Percentiles rank a stretch among this genome's conserved stretches.
phyloP scores from a whole-genome alignment of 306 rosid genomes.

The Fragaria nilgerrensis region DNA sequence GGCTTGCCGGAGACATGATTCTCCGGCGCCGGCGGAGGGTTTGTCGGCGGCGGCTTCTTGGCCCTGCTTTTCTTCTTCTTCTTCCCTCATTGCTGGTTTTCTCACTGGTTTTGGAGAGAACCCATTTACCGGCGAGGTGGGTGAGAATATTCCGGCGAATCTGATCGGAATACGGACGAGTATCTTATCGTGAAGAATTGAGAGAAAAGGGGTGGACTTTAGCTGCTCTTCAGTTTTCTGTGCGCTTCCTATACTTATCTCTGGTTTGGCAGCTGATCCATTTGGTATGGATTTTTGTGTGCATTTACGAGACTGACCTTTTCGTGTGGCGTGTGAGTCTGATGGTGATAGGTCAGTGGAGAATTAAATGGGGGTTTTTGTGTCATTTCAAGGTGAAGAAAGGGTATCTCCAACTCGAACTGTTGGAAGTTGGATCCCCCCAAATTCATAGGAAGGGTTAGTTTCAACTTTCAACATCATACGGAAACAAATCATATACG shows the following conservation, averaged over 20 bases:
- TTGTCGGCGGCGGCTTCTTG: slow-evolving; percentile 30
- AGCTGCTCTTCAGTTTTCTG: neutral
- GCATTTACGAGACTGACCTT: slow-evolving; percentile 38
- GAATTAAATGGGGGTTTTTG: slow-evolving; percentile 19
- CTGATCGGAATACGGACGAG: slow-evolving; percentile 15
- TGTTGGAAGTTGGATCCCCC: slow-evolving; percentile 26
- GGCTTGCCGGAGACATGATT: slow-evolving; percentile 39
- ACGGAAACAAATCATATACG: neutral
- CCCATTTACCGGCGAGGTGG: slow-evolving; percentile 35
- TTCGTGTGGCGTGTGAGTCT: neutral
- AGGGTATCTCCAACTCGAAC: slow-evolving; percentile 6
- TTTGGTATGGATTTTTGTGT: slow-evolving; percentile 21
- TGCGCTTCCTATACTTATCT: slow-evolving; percentile 28
- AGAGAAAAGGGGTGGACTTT: neutral
- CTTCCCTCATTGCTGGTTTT: slow-evolving; percentile 46
- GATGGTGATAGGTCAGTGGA: neutral
- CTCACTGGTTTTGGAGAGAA: slow-evolving; percentile 31
- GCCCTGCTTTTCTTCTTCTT: slow-evolving; percentile 6
- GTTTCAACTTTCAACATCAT: too few relatives aligned
- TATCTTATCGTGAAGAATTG: slow-evolving; percentile 15
- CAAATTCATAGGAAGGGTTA: neutral
- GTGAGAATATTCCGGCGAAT: slow-evolving; percentile 36
- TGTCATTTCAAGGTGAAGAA: slow-evolving; percentile 24
- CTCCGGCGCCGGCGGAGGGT: slow-evolving; percentile 21
- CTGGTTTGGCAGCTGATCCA: slow-evolving; percentile 29